Percentiles rank a stretch among this genome's conserved stretches.
Conservation (phyloP, 352 stramenopile species). For the Pythium aphanidermatum region DNA sequence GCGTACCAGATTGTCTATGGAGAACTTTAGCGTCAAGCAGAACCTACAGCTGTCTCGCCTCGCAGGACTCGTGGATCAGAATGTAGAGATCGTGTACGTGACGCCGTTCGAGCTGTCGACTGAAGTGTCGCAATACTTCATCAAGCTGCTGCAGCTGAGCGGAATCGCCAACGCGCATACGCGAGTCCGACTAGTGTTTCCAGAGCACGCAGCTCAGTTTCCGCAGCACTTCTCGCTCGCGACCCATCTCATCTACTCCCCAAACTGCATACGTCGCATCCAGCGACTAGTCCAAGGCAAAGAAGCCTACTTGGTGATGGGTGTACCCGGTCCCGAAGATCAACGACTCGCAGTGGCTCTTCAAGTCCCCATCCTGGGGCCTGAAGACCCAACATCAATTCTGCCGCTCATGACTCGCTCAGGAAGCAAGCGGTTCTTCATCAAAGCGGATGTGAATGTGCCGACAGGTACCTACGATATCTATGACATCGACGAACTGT, state of each 20-base stretch:
- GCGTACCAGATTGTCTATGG: conserved; percentile 44
- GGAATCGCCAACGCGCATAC: conserved; percentile 45
- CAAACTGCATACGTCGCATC: conserved; percentile 68
- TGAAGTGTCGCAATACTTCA: conserved; percentile 75
- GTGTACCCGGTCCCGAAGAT: conserved; percentile 71
- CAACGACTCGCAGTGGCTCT: conserved; percentile 71
- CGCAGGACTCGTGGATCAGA: conserved; percentile 54
- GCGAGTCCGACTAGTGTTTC: conserved; percentile 78
- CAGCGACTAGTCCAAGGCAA: conserved; percentile 43
- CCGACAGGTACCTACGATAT: conserved; percentile 84
- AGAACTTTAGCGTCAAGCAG: conserved; percentile 68
- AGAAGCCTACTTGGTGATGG: conserved; percentile 75
- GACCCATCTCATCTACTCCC: conserved; percentile 79
- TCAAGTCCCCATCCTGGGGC: conserved; percentile 68
- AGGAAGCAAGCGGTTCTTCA: conserved; percentile 74
- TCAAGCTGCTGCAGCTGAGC: conserved; percentile 81
- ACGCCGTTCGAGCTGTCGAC: conserved; percentile 69
- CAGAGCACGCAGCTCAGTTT: conserved; percentile 77
- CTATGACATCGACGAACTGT: conserved; percentile 85
- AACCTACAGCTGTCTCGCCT: conserved; percentile 82
- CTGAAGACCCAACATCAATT: conserved; percentile 30
- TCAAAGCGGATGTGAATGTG: conserved; percentile 81
- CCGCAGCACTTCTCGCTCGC: conserved; percentile 78
- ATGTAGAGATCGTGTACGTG: conserved; percentile 88
- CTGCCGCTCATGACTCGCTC: conserved; percentile 69